Conservation (phyloP, 257 asterid genomes). For the Solanum gracilifrons region DNA sequence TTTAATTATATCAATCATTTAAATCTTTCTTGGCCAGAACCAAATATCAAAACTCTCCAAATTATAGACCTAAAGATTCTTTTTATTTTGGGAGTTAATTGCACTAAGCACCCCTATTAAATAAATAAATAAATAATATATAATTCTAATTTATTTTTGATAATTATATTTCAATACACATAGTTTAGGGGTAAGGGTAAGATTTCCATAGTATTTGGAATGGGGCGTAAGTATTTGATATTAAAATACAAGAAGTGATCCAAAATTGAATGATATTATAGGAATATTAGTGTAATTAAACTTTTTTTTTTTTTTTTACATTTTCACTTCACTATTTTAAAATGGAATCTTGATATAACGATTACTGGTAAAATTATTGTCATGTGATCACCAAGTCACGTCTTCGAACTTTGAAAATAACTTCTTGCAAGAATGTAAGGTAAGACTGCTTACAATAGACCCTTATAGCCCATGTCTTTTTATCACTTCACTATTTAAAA, state of each 20-base stretch:
- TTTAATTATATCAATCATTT: neutral
- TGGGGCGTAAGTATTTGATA: neutral
- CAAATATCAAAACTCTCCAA: neutral
- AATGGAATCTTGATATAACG: neutral
- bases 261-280: neutral
- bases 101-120: neutral
- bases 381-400: neutral
- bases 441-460: accelerated
- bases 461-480: neutral
- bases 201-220: neutral
- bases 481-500: neutral
- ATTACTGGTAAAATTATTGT: neutral
- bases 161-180: neutral
- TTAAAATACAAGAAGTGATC: neutral
- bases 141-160: neutral
- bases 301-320: neutral
- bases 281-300: neutral
- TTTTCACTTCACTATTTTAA: neutral
- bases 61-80: neutral
- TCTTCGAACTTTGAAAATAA: neutral
- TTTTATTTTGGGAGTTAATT: neutral
- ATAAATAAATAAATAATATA: neutral
- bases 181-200: neutral
- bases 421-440: neutral
- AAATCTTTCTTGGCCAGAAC: neutral